A percentile compares a stretch with the other conserved stretches of the same genome.
Conservation (phyloP, 768 basidiomycete genomes). For the Lentinula guzmanii region DNA sequence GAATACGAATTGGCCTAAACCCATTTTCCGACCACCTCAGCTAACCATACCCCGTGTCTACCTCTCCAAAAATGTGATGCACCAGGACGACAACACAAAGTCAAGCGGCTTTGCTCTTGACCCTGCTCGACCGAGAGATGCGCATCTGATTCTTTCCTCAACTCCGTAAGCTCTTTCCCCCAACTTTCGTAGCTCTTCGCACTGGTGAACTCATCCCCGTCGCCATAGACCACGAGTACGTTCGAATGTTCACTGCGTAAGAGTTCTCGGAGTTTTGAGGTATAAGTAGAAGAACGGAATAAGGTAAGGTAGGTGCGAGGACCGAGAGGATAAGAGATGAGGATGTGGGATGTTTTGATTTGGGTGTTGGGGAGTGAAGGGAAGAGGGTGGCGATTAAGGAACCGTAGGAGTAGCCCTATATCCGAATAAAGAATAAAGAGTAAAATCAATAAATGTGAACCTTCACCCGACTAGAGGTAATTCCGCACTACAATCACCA, state of each 20-base stretch:
- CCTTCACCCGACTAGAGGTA: background rate
- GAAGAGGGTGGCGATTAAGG: slow-evolving; percentile 63
- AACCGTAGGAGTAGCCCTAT: slow-evolving; percentile 81
- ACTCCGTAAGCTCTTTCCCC: background rate
- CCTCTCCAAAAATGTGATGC: slow-evolving; percentile 3
- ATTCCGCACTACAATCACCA: background rate
- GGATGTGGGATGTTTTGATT: slow-evolving; percentile 56
- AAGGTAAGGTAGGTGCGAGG: slow-evolving; percentile 63
- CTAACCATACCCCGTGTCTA: background rate
- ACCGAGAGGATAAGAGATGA: slow-evolving; percentile 75
- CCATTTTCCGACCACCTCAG: background rate
- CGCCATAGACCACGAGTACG: slow-evolving; percentile 60
- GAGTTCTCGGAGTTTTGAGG: slow-evolving; percentile 42
- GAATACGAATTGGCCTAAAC: background rate
- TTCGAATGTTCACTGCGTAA: slow-evolving; percentile 38
- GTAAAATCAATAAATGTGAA: background rate
- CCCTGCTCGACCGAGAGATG: too few relatives aligned
- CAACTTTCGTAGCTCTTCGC: background rate
- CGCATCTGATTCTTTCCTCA: background rate
- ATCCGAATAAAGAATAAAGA: background rate
- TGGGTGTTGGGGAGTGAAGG: slow-evolving; percentile 39
- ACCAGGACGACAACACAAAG: background rate
- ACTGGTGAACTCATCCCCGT: background rate
- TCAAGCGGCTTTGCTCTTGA: too few relatives aligned
- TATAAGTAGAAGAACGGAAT: slow-evolving; percentile 56